A percentile compares a stretch with the other conserved stretches of the same genome.
phyloP scores from a whole-genome alignment of 257 asterid species.

The Rauvolfia tetraphylla region DNA sequence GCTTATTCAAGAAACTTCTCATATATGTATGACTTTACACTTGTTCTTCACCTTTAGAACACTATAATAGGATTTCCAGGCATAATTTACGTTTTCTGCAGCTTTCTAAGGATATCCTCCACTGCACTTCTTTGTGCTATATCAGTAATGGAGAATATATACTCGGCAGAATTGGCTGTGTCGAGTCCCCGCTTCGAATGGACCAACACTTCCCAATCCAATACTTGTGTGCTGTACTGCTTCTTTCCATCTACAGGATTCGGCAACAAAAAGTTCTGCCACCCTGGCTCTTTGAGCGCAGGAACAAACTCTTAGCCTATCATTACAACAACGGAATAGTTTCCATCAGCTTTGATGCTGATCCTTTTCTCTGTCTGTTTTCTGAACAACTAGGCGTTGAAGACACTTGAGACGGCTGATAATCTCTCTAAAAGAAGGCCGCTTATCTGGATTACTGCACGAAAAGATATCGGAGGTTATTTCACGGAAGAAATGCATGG shows the following conservation, averaged over 20 bases:
- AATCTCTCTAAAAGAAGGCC: constrained; percentile 88
- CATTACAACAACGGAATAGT: constrained; percentile 25
- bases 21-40: constrained; percentile 31
- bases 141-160: constrained; percentile 33
- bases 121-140: constrained; percentile 57
- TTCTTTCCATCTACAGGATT: constrained; percentile 27
- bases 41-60: constrained; percentile 13
- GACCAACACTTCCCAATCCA: constrained; percentile 67
- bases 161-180: constrained; percentile 39
- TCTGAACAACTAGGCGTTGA: constrained; percentile 51
- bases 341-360: constrained; percentile 27
- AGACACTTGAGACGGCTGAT: constrained; percentile 73
- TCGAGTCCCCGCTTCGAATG: constrained; percentile 86
- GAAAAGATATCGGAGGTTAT: constrained; percentile 5
- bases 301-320: constrained; percentile 28
- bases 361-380: constrained; percentile 30
- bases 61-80: constrained; percentile 3
- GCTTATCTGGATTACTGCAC: constrained; percentile 69
- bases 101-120: constrained; percentile 23
- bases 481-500: neutral
- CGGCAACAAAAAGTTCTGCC: constrained; percentile 20
- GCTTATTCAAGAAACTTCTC: constrained; percentile 26
- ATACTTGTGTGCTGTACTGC: constrained; percentile 13
- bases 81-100: constrained; percentile 14
- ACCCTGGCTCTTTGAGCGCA: constrained; percentile 32